phyloP scores from a whole-genome alignment of 208 protist genomes.

The Balamuthia mandrillaris region DNA sequence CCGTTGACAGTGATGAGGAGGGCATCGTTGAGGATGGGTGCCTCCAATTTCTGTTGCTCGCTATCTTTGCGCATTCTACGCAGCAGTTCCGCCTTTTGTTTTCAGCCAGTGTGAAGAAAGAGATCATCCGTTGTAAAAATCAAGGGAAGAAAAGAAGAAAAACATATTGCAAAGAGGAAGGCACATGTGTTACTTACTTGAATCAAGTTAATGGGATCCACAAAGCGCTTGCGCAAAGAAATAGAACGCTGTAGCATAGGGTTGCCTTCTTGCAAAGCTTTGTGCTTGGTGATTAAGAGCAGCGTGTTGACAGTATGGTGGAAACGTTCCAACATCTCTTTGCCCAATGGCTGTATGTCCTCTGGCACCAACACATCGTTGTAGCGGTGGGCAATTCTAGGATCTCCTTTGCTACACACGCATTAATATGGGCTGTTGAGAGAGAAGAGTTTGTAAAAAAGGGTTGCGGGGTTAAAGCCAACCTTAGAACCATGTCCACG shows the following conservation, averaged over 20 bases:
- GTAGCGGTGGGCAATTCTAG: conserved; percentile 47
- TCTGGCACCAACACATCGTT: conserved; percentile 61
- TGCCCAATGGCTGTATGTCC: conserved; percentile 28
- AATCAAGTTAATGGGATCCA: conserved; percentile 65
- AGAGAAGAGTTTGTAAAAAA: background rate
- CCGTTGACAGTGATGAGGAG: conserved; percentile 61
- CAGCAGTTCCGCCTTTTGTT: background rate
- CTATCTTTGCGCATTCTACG: background rate
- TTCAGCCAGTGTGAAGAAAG: no score
- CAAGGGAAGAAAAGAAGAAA: no score
- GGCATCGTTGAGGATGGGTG: conserved; percentile 35
- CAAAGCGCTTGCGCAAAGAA: conserved; percentile 44
- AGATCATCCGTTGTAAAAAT: background rate
- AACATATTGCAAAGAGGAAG: background rate
- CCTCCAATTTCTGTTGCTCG: background rate
- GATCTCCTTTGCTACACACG: conserved; percentile 50
- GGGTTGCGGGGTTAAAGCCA: background rate
- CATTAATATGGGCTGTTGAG: background rate
- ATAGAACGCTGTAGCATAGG: conserved; percentile 50
- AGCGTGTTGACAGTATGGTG: conserved; percentile 18
- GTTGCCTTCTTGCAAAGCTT: conserved; percentile 45
- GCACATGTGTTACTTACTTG: conserved; percentile 49
- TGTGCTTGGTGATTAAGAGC: conserved; percentile 36
- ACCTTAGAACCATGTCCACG: conserved; percentile 66
- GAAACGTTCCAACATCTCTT: conserved; percentile 37